These are phyloP conservation scores for Lipomyces chichibuensis DNA, from an alignment of 805 yeast genomes.

Conservation along the genomic window DNA sequence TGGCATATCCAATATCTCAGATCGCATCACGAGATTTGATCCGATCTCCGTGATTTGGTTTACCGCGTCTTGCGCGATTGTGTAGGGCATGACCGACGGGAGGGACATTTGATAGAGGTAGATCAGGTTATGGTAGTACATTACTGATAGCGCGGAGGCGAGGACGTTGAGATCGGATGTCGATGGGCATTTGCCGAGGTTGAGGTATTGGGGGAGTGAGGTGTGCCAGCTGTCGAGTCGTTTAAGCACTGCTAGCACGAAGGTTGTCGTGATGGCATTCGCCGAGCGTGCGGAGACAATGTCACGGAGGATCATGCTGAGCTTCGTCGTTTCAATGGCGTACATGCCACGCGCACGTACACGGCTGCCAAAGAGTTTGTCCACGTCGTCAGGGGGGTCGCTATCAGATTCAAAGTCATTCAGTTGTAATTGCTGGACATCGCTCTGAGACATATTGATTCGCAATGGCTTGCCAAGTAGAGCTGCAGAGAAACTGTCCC, in stretches of 20 bases:
- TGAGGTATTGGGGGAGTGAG: background rate
- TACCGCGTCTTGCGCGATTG: constrained; percentile 16
- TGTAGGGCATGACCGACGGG: background rate
- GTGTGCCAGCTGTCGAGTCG: background rate
- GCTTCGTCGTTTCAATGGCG: background rate
- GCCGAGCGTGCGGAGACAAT: background rate
- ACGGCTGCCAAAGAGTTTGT: background rate
- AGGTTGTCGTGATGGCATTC: background rate
- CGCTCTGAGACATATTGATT: background rate
- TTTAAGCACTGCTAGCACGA: background rate
- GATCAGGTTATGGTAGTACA: constrained; percentile 28
- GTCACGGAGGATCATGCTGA: constrained; percentile 4
- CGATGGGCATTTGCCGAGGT: background rate
- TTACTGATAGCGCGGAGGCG: constrained; percentile 18
- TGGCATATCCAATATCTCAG: constrained; percentile 17
- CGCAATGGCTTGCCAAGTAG: constrained; percentile 14
- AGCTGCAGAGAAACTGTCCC: constrained; percentile 16
- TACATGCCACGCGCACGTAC: constrained; percentile 1
- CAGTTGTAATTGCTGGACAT: background rate
- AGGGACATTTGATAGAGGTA: constrained; percentile 25
- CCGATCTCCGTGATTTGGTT: constrained; percentile 21
- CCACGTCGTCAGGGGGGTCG: background rate
- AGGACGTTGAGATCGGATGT: background rate
- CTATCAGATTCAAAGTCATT: constrained; percentile 10
- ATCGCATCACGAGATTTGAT: constrained; percentile 11